Evolutionary conservation across 176 grass and related monocot species (phyloP).

Genomic region (Alopecurus myosuroides): DNA sequence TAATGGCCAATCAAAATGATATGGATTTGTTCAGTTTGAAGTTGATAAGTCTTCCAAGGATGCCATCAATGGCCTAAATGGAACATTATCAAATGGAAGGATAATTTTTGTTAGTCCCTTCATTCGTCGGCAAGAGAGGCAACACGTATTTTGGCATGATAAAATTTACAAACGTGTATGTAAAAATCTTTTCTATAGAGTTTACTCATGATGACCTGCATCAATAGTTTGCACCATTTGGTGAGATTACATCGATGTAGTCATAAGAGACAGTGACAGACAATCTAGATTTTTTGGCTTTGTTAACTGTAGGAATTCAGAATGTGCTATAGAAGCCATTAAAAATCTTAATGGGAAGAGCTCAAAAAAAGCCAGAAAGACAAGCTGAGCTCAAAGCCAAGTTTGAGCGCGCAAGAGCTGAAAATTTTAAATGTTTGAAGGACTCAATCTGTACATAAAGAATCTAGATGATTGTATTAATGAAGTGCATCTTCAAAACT

Average conservation of each 20-base stretch:
- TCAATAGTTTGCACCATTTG: constrained; percentile 26
- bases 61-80: too few relatives aligned
- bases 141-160: too few relatives aligned
- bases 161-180: constrained; percentile 41
- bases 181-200: constrained; percentile 38
- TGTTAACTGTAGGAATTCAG: too few relatives aligned
- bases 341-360: too few relatives aligned
- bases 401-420: background rate
- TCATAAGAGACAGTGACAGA: constrained; percentile 44
- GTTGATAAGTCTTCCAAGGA: too few relatives aligned
- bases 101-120: constrained; percentile 32
- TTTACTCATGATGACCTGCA: constrained; percentile 37
- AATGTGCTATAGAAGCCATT: too few relatives aligned
- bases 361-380: too few relatives aligned
- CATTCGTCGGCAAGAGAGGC: too few relatives aligned
- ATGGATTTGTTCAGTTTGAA: constrained; percentile 49
- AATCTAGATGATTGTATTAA: too few relatives aligned
- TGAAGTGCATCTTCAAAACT: constrained; percentile 31
- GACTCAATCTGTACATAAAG: too few relatives aligned
- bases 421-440: constrained; percentile 24
- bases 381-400: constrained; percentile 28
- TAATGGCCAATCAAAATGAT: constrained; percentile 31
- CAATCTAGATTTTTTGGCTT: too few relatives aligned
- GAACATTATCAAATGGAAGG: constrained; percentile 31
- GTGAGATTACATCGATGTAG: constrained; percentile 37